Percentiles rank a stretch among this genome's conserved stretches.
Evolutionary conservation across 2,329 filamentous ascomycete genomes (phyloP).

Genomic region (Didymellaceae sp.): DNA sequence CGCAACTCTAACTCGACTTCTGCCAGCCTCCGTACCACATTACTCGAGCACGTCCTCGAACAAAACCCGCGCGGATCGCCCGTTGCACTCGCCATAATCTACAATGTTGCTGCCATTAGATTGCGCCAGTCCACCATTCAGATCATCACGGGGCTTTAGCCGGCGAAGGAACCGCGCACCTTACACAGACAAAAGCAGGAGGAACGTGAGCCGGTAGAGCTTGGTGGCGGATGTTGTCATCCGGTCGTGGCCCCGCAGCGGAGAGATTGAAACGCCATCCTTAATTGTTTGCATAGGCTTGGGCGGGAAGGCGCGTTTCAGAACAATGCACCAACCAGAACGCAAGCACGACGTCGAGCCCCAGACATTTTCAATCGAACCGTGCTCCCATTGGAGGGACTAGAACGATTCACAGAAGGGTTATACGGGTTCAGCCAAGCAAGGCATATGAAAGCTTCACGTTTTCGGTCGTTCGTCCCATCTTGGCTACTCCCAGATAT

Average conservation of each 20-base stretch:
- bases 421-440: constrained; percentile 22
- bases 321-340: constrained; percentile 22
- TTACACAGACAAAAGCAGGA: constrained; percentile 14
- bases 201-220: constrained; percentile 17
- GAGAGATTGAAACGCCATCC: constrained; percentile 32
- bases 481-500: constrained; percentile 27
- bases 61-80: neutral
- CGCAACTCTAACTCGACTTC: constrained; percentile 14
- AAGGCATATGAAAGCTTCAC: constrained; percentile 25
- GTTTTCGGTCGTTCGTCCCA: constrained; percentile 21
- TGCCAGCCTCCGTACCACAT: constrained; percentile 11
- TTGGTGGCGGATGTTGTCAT: constrained; percentile 12
- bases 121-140: neutral
- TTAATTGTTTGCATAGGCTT: constrained; percentile 30
- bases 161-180: constrained; percentile 2
- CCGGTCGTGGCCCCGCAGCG: constrained; percentile 24
- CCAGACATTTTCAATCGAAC: neutral
- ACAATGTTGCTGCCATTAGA: neutral
- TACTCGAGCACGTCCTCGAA: constrained; percentile 2
- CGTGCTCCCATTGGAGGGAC: constrained; percentile 6
- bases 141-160: constrained; percentile 6
- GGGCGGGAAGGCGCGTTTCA: constrained; percentile 29
- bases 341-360: neutral
- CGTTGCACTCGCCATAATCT: neutral
- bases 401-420: neutral